These are phyloP conservation scores for Iris macrosiphon DNA, from an alignment of 106 monocot genomes.

Conservation along the genomic window DNA sequence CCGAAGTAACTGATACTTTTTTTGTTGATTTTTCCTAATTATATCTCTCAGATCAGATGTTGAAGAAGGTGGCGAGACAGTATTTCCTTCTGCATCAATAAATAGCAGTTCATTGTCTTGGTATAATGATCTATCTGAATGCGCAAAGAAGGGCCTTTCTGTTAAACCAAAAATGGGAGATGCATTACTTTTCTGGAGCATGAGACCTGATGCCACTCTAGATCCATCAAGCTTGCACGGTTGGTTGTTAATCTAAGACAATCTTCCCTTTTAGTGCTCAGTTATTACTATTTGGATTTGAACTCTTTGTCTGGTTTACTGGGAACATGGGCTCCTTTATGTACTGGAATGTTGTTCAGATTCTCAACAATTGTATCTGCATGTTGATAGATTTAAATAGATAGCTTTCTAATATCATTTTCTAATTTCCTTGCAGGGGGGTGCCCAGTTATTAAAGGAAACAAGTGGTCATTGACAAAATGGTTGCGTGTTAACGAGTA, in stretches of 20 bases:
- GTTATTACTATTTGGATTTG: too few relatives aligned
- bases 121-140: conserved; percentile 34
- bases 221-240: conserved; percentile 39
- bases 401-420: neutral
- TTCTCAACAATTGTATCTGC: too few relatives aligned
- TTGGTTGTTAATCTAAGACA: too few relatives aligned
- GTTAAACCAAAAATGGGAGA: conserved; percentile 40
- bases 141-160: conserved; percentile 31
- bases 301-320: neutral
- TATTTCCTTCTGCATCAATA: conserved; percentile 22
- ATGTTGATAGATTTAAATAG: too few relatives aligned
- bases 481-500: too few relatives aligned
- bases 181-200: conserved; percentile 38
- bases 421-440: too few relatives aligned
- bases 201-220: conserved; percentile 36
- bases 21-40: neutral
- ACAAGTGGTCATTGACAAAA: too few relatives aligned
- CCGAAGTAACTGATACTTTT: too few relatives aligned
- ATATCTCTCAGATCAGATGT: conserved; percentile 26
- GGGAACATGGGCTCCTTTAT: too few relatives aligned
- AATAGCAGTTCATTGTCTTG: conserved; percentile 29
- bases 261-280: too few relatives aligned
- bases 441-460: too few relatives aligned
- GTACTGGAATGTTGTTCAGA: too few relatives aligned
- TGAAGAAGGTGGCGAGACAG: conserved; percentile 41